Evolutionary conservation across 2,329 filamentous ascomycete genomes (phyloP), one percentile per base, ranked within the genome.

Genomic region (Boeremia lycopersici): DNA sequence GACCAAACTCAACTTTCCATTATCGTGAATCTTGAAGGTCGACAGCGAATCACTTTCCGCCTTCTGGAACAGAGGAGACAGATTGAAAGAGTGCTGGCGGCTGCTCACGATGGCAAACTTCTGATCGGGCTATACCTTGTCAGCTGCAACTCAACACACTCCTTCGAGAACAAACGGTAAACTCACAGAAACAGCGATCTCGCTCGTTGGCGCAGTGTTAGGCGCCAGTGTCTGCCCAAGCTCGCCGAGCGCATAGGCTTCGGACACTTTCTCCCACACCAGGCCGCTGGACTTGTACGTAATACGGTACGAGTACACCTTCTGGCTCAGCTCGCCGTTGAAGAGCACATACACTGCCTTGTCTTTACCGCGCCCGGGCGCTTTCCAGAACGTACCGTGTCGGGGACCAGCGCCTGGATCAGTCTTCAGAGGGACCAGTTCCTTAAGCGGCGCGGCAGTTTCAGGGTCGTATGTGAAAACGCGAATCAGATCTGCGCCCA

Each of bases 71-170:
- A 70, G 52, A 11, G 78, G 69, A 77, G 53, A 65, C 60, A 55
- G 73, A 64, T 86, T 82, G 25, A 79, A 76, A 34, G 75, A 77
- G 67, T 88, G 86, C 67, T 82, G 82, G 52, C 89, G 86, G 57
- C 87, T 88, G 1, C 87, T 87, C 34, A 89, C 80, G 61, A 88
- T 79, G 38, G 91, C 70, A 75, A 85, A 89, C 36, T 81, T 82
- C 52, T 79, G 76, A 51, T 78, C 76, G 17, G 57, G 53, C 52
- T 56, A n/a, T 12, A 17, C 13, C 1, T 12, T 1, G 12, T 44
- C 17, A 44, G 41, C 11, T 17, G 29, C 19, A 15, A 31, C 11
- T 6, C 7, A 28, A 4, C 25, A 17, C 19, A n/a, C 19, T 41
- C 6, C 13, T 2, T n/a, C 3, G 1, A 17, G 25, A 31, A 30